phyloP scores from a whole-genome alignment of 2,329 filamentous ascomycete species.

The Aspergillus uvarum region DNA sequence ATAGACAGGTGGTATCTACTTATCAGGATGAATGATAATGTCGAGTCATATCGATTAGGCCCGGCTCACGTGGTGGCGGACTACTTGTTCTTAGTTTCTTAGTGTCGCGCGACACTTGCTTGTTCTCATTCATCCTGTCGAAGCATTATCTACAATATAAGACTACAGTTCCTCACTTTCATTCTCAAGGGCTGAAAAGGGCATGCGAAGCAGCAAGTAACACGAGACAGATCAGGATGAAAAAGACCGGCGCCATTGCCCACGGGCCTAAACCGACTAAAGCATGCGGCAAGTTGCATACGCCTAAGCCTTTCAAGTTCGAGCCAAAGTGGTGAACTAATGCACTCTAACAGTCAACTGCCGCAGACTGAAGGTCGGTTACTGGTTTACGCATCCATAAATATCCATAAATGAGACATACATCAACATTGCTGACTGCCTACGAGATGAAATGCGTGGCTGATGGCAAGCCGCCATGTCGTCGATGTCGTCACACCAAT shows the following conservation, averaged over 20 bases:
- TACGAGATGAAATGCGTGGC: constrained; percentile 34
- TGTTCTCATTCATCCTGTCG: not conserved
- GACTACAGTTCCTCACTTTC: not conserved
- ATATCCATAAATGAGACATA: not conserved
- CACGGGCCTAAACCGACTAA: constrained; percentile 33
- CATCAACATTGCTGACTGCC: constrained; percentile 1
- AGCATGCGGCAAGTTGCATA: constrained; percentile 28
- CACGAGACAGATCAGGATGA: constrained; percentile 16
- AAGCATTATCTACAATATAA: not conserved
- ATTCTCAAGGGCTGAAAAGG: too few relatives aligned
- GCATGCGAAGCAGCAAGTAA: not conserved
- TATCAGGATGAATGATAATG: not conserved
- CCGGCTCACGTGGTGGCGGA: constrained; percentile 18
- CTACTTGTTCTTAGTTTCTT: not conserved
- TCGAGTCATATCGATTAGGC: constrained; percentile 1
- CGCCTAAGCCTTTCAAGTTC: not conserved
- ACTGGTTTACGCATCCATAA: not conserved
- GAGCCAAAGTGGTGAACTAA: not conserved
- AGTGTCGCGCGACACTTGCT: not conserved
- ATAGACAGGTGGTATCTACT: not conserved
- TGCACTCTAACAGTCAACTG: constrained; percentile 27
- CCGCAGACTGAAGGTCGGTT: constrained; percentile 28
- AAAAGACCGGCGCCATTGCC: constrained; percentile 17
- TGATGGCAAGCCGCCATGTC: constrained; percentile 29
- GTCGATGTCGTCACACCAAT: constrained; percentile 27